Evolutionary conservation across 2,329 filamentous ascomycete species (phyloP).

Genomic region (Thelonectria rubi): DNA sequence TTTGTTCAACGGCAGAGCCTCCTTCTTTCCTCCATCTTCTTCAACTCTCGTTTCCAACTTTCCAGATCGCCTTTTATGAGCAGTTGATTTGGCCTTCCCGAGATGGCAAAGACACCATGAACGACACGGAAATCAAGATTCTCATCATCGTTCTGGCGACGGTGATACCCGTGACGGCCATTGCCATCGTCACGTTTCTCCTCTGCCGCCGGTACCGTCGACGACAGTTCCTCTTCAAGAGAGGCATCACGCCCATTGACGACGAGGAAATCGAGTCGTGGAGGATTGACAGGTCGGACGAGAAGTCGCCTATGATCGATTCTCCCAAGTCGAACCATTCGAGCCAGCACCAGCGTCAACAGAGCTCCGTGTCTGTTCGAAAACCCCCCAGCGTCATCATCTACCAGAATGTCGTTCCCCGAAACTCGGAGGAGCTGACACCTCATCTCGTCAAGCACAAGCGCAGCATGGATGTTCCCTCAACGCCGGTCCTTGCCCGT

Average conservation of each 20-base stretch:
- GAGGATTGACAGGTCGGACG: constrained; percentile 54
- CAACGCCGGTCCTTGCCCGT: constrained; percentile 62
- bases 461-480: constrained; percentile 57
- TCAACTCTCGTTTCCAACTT: constrained; percentile 1
- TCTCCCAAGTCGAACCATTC: constrained; percentile 9
- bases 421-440: constrained; percentile 44
- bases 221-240: constrained; percentile 54
- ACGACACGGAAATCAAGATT: constrained; percentile 47
- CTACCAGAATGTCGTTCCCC: constrained; percentile 52
- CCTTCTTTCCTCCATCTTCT: constrained; percentile 16
- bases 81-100: constrained; percentile 16
- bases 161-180: constrained; percentile 55
- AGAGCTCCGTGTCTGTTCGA: constrained; percentile 49
- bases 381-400: constrained; percentile 65
- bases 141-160: constrained; percentile 63
- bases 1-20: constrained; percentile 25
- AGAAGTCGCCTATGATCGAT: constrained; percentile 45
- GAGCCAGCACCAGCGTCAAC: constrained; percentile 40
- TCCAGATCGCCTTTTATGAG: constrained; percentile 2
- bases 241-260: constrained; percentile 68
- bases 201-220: constrained; percentile 53
- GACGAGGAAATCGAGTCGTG: constrained; percentile 74
- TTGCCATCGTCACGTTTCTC: constrained; percentile 45
- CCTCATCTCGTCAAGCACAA: constrained; percentile 46
- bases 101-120: constrained; percentile 40